A percentile compares a stretch with the other conserved stretches of the same genome.
phyloP scores from a whole-genome alignment of 2,329 filamentous ascomycete species.

The Aureobasidium sp. region DNA sequence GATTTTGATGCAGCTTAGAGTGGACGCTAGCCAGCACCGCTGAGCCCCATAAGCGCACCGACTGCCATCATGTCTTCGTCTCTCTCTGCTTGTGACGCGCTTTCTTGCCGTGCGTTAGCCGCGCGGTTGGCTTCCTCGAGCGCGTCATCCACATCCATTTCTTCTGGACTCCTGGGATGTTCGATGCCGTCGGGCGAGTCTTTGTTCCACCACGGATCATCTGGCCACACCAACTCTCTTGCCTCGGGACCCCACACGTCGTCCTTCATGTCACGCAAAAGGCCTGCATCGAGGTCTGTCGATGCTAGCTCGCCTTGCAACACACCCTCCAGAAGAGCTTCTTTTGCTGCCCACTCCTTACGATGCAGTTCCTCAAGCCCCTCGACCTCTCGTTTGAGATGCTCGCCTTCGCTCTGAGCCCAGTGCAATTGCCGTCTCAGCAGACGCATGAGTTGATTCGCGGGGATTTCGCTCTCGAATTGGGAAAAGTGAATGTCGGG shows the following conservation, averaged over 20 bases:
- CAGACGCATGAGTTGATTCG: slow-evolving; percentile 60
- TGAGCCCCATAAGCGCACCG: slow-evolving; percentile 20
- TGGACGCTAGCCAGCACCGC: slow-evolving; percentile 7
- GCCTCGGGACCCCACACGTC: slow-evolving; percentile 7
- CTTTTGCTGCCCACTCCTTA: slow-evolving; percentile 73
- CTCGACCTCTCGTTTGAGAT: slow-evolving; percentile 58
- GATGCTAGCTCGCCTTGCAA: slow-evolving; percentile 61
- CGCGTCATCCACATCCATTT: slow-evolving; percentile 1
- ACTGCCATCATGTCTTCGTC: slow-evolving; percentile 21
- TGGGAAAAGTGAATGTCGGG: slow-evolving; percentile 55
- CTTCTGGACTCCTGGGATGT: neutral
- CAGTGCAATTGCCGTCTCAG: slow-evolving; percentile 61
- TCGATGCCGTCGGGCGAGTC: neutral
- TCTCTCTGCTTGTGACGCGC: slow-evolving; percentile 15
- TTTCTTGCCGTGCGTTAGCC: slow-evolving; percentile 22
- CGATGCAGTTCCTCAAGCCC: slow-evolving; percentile 59
- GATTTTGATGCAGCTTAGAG: neutral
- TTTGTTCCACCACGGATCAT: neutral
- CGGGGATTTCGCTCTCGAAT: slow-evolving; percentile 58
- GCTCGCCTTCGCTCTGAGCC: slow-evolving; percentile 60
- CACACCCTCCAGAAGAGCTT: slow-evolving; percentile 68
- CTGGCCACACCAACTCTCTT: slow-evolving; percentile 3
- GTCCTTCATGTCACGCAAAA: slow-evolving; percentile 16
- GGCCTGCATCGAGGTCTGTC: slow-evolving; percentile 27
- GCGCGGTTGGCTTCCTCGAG: neutral